phyloP scores from a whole-genome alignment of 2,329 filamentous ascomycete species.

The Epichloe aotearoae region DNA sequence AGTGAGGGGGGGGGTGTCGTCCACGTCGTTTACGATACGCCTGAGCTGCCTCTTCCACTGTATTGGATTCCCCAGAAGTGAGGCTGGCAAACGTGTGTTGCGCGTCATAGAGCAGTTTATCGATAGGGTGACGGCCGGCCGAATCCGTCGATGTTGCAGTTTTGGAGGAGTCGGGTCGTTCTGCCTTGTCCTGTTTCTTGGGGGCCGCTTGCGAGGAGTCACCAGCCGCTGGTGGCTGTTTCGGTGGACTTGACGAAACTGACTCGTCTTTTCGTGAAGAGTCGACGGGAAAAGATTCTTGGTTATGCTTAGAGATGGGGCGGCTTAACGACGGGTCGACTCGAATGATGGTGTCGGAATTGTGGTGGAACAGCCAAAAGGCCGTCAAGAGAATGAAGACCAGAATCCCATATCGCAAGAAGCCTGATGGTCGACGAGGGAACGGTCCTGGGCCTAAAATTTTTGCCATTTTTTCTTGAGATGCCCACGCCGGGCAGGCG shows the following conservation, averaged over 20 bases:
- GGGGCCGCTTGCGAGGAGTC: background rate
- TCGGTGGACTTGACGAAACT: background rate
- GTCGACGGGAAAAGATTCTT: background rate
- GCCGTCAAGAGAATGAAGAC: conserved; percentile 20
- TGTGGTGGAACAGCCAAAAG: conserved; percentile 16
- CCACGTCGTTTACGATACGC: conserved; percentile 45
- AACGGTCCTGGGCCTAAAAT: conserved; percentile 6
- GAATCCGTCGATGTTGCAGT: background rate
- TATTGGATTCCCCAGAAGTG: conserved; percentile 31
- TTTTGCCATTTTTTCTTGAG: conserved; percentile 5
- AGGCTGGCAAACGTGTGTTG: conserved; percentile 26
- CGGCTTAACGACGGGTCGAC: background rate
- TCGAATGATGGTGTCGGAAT: conserved; percentile 5
- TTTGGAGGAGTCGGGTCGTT: conserved; percentile 2
- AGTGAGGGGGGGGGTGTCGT: conserved; percentile 47
- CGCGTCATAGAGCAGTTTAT: conserved; percentile 34
- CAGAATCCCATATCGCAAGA: conserved; percentile 28
- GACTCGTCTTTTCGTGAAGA: background rate
- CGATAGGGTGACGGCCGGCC: conserved; percentile 33
- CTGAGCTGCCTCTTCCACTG: conserved; percentile 39
- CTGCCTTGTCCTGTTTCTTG: background rate
- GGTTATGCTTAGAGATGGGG: background rate
- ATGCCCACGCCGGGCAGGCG: background rate
- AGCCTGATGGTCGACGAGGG: conserved; percentile 21
- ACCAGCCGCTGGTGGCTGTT: background rate